Percentiles rank a stretch among this genome's conserved stretches.
phyloP scores from a whole-genome alignment of 371 early-diverging fungal genomes.

The Caulochytrium protostelioides region DNA sequence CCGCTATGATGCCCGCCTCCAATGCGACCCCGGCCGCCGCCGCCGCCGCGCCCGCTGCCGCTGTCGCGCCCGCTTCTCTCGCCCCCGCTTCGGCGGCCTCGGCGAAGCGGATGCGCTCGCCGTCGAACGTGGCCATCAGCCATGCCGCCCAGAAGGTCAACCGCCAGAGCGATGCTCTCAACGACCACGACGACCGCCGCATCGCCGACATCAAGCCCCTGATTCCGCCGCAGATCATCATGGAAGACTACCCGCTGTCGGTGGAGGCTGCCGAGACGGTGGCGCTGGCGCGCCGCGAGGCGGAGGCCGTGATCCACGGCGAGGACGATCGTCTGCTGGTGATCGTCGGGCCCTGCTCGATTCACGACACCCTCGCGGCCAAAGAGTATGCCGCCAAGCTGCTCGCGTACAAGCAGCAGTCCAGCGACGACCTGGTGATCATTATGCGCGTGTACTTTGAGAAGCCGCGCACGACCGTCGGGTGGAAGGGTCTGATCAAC shows the following conservation, averaged over 20 bases:
- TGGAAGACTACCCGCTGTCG: constrained; percentile 64
- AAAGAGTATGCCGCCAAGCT: constrained; percentile 50
- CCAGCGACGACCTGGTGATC: constrained; percentile 39
- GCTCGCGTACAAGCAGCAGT: constrained; percentile 10
- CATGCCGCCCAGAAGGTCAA: too few relatives aligned
- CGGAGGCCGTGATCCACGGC: constrained; percentile 41
- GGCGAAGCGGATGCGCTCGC: too few relatives aligned
- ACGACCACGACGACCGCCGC: constrained; percentile 78
- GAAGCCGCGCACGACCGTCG: constrained; percentile 82
- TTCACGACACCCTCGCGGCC: constrained; percentile 69
- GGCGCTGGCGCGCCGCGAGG: constrained; percentile 20
- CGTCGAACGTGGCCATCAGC: too few relatives aligned
- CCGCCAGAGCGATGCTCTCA: constrained; percentile 46
- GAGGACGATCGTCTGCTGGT: constrained; percentile 64
- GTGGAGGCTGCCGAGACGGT: constrained; percentile 25
- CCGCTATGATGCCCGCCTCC: too few relatives aligned
- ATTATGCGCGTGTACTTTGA: constrained; percentile 88
- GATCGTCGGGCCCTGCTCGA: constrained; percentile 83
- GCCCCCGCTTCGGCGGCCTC: too few relatives aligned
- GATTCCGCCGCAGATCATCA: constrained; percentile 83
- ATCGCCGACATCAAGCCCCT: constrained; percentile 73
- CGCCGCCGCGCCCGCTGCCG: too few relatives aligned
- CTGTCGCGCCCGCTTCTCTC: too few relatives aligned
- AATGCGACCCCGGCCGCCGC: too few relatives aligned
- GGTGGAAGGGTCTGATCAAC: constrained; percentile 86